phyloP scores from a whole-genome alignment of 768 basidiomycete species.

The Boletus sp. region DNA sequence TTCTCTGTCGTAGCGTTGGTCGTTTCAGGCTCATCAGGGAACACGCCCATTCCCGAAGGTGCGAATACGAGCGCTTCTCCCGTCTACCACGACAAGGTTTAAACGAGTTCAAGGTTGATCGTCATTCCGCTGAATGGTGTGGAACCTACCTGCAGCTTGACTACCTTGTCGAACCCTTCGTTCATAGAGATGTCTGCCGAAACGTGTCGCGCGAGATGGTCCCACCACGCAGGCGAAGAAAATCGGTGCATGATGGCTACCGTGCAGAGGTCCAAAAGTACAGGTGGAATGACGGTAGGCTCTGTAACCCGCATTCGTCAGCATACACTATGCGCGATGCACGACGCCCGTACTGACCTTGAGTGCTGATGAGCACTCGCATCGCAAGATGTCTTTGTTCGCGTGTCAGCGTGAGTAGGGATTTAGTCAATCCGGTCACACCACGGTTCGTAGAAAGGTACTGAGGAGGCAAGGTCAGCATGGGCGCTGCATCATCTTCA shows the following conservation, averaged over 20 bases:
- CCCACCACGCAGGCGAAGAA: slow-evolving; percentile 71
- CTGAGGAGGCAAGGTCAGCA: slow-evolving; percentile 28
- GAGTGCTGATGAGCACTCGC: slow-evolving; percentile 72
- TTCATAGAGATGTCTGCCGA: slow-evolving; percentile 53
- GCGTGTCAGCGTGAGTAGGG: slow-evolving; percentile 54
- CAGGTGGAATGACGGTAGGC: slow-evolving; percentile 64
- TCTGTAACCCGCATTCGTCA: slow-evolving; percentile 38
- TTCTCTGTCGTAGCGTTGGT: neutral
- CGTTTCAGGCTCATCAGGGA: slow-evolving; percentile 19
- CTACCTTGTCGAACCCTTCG: slow-evolving; percentile 61
- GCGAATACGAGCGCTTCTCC: slow-evolving; percentile 66
- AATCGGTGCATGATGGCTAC: slow-evolving; percentile 64
- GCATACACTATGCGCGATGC: neutral
- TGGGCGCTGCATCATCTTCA: neutral
- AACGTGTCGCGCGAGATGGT: slow-evolving; percentile 60
- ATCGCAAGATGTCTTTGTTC: slow-evolving; percentile 69
- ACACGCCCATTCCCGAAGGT: slow-evolving; percentile 52
- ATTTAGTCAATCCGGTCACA: slow-evolving; percentile 51
- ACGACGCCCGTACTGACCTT: slow-evolving; percentile 42
- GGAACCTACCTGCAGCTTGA: slow-evolving; percentile 52
- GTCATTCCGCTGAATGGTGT: neutral
- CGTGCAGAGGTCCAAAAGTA: slow-evolving; percentile 61
- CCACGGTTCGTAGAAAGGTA: slow-evolving; percentile 50
- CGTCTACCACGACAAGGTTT: slow-evolving; percentile 39
- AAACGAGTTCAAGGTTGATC: neutral